A percentile compares a stretch with the other conserved stretches of the same genome.
Evolutionary conservation across 2,329 filamentous ascomycete species (phyloP).

Genomic region (Trichophyton rubrum): DNA sequence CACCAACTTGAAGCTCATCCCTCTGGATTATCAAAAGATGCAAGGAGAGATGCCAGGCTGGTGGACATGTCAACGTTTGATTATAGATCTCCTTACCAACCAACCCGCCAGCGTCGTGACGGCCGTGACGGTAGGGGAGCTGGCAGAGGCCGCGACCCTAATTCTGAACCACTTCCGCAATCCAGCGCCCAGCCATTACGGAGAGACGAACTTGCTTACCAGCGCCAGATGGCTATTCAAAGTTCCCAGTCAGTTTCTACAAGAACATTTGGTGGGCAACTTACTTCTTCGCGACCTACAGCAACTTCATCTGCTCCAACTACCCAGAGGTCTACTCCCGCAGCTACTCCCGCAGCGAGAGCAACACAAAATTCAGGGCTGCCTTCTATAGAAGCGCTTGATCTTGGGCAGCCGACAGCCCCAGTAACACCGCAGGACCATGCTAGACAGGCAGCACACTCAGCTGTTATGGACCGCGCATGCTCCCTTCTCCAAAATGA

Average conservation of each 20-base stretch:
- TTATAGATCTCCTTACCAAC: conserved; percentile 57
- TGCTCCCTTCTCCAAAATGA: conserved; percentile 70
- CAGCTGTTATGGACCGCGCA: conserved; percentile 75
- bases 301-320: conserved; percentile 35
- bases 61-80: conserved; percentile 86
- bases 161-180: conserved; percentile 63
- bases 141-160: conserved; percentile 70
- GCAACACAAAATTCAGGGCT: conserved; percentile 11
- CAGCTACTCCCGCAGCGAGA: conserved; percentile 18
- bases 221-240: conserved; percentile 83
- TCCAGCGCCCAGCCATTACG: conserved; percentile 69
- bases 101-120: conserved; percentile 45
- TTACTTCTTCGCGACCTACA: conserved; percentile 45
- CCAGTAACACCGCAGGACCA: conserved; percentile 58
- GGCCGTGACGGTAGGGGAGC: conserved; percentile 42
- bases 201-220: conserved; percentile 80
- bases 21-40: conserved; percentile 66
- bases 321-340: conserved; percentile 18
- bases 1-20: conserved; percentile 80
- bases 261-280: conserved; percentile 72
- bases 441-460: conserved; percentile 66
- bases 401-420: conserved; percentile 36
- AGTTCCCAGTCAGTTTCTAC: conserved; percentile 68
- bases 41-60: conserved; percentile 65
- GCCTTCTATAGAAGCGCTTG: conserved; percentile 40